Evolutionary conservation across 1,139 yeast genomes (phyloP).

Genomic region (Hemisphaericaspora xylanilytica): DNA sequence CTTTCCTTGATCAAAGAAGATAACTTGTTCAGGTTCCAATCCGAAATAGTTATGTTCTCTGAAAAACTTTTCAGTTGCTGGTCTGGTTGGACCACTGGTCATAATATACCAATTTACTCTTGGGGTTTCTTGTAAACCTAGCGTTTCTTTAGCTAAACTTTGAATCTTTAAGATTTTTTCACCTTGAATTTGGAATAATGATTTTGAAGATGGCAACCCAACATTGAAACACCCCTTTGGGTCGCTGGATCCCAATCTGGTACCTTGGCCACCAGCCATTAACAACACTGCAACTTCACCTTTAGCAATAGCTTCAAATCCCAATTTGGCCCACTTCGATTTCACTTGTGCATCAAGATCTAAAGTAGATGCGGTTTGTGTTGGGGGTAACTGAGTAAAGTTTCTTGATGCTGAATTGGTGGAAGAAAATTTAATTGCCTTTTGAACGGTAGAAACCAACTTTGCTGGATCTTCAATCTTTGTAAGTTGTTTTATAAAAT

Average conservation of each 20-base stretch:
- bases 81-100: slow-evolving; percentile 91
- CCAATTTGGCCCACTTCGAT: slow-evolving; percentile 53
- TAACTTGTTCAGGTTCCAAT: slow-evolving; percentile 53
- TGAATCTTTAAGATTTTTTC: slow-evolving; percentile 73
- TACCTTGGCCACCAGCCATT: slow-evolving; percentile 99
- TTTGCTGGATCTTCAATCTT: slow-evolving; percentile 40
- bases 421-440: slow-evolving; percentile 46
- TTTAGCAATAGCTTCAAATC: slow-evolving; percentile 63
- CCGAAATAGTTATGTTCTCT: slow-evolving; percentile 65
- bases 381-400: slow-evolving; percentile 51
- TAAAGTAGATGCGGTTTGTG: slow-evolving; percentile 50
- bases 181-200: slow-evolving; percentile 90
- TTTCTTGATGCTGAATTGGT: slow-evolving; percentile 31
- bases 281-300: slow-evolving; percentile 85
- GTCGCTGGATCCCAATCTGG: slow-evolving; percentile 80
- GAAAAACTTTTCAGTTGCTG: slow-evolving; percentile 74
- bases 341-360: slow-evolving; percentile 31
- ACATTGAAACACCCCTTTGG: slow-evolving; percentile 96
- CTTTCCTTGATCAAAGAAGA: slow-evolving; percentile 91
- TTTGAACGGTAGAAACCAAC: slow-evolving; percentile 44
- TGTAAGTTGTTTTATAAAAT: slow-evolving; percentile 37
- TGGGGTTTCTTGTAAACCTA: slow-evolving; percentile 22
- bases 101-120: slow-evolving; percentile 83
- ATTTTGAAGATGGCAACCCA: slow-evolving; percentile 76
- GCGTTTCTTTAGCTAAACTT: slow-evolving; percentile 35